Conservation (phyloP, 441 rosid species). For the Breynia disticha region DNA sequence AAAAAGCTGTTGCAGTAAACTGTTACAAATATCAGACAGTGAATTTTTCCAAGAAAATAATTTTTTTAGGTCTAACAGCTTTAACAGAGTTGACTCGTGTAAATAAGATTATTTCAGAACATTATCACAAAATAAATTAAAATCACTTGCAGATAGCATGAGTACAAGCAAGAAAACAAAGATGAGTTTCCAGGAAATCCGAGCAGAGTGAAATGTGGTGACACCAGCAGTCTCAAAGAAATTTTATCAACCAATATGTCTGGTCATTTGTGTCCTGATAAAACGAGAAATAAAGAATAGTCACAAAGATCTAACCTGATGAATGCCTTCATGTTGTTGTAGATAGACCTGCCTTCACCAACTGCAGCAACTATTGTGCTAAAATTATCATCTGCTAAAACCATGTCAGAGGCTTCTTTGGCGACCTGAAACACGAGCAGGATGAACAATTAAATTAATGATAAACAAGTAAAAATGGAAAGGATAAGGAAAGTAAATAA, state of each 20-base stretch:
- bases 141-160: no score
- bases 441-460: not conserved
- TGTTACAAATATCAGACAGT: no score
- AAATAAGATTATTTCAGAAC: no score
- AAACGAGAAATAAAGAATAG: no score
- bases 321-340: conserved; percentile 90
- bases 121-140: no score
- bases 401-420: conserved; percentile 96
- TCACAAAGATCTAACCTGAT: conserved; percentile 42
- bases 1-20: not conserved
- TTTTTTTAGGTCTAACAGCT: no score
- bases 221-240: no score
- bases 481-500: not conserved
- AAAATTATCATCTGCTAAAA: conserved; percentile 89
- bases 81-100: no score
- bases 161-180: not conserved
- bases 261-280: no score
- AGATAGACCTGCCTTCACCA: conserved; percentile 94
- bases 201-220: no score
- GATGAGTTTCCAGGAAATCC: not conserved
- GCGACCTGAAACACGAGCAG: conserved; percentile 53
- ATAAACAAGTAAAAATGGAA: not conserved
- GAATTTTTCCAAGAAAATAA: no score
- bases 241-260: no score
- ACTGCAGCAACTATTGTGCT: conserved; percentile 93